Base-by-base conservation (phyloP, 1,284 basidiomycete species). In the Mycosarcoma maydis region DNA sequence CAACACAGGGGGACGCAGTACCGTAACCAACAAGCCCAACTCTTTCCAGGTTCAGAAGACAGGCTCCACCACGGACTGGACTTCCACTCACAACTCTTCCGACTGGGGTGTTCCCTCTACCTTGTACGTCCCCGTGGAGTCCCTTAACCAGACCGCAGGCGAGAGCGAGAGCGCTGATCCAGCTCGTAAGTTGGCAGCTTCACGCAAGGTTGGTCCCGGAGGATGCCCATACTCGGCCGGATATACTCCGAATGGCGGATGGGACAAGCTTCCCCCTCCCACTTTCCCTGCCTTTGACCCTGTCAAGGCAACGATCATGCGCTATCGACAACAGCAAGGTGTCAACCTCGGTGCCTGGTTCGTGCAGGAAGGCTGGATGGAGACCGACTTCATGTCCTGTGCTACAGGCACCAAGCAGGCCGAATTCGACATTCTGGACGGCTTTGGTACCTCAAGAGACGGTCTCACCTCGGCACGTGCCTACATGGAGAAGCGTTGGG, bases 301-400 rank as follows among this genome's bases (percentile, higher is more conserved):
- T 1, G 72, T 76, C 20, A 72, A 73, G 32, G 72, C 79, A 13
- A 80, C 67, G 54, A 72, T 75, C 37, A 73, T 78, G 72, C 72
- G 76, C 20, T 78, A 78, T 34, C 74, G 76, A n/a, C 56, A 76
- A 56, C 76, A 78, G 54, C 59, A 73, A 47, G 76, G 74, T 30
- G 72, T 78, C 51, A 78, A 78, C 32, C 49, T 69, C 4, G 76
- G 76, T 36, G 44, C 68, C 7, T 78, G 76, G 76, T 90, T 91
- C 73, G 89, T 90, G 1, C 87, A 88, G 53, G 90, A 92, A 78
- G 83, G 86, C 26, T 92, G 90, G 90, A 90, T 92, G 88, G 87
- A 87, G 6, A 87, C 88, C 4, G 88, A 88, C 37, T 70, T 90
- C 29, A 91, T 90, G 77, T 77, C 80, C 3, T 90, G 89, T 58